Percentiles rank a stretch among this genome's conserved stretches.
phyloP scores from a whole-genome alignment of 306 rosid species.

The Comarum palustre region DNA sequence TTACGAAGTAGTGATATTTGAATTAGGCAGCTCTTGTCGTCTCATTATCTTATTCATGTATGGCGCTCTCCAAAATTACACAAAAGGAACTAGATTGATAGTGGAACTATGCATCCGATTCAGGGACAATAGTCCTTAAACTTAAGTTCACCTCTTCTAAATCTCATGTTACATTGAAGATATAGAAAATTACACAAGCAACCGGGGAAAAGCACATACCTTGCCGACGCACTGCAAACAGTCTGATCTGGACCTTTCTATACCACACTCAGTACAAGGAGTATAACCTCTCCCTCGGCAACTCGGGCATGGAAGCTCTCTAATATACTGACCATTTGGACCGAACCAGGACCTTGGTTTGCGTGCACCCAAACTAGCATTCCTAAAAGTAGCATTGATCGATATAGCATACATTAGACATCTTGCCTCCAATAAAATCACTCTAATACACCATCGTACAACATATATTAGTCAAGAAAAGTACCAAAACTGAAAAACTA shows the following conservation, averaged over 20 bases:
- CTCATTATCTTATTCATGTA: not conserved
- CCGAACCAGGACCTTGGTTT: conserved; percentile 85
- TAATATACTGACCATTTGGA: conserved; percentile 85
- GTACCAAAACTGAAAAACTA: too few relatives aligned
- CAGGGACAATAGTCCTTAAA: not conserved
- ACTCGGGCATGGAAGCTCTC: conserved; percentile 92
- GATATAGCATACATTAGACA: not conserved
- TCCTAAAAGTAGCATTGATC: conserved; percentile 39
- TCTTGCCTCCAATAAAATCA: too few relatives aligned
- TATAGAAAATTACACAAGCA: not conserved
- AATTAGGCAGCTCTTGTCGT: not conserved
- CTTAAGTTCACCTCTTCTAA: not conserved
- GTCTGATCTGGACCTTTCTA: conserved; percentile 82
- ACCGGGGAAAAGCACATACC: conserved; percentile 39
- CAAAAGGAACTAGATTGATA: not conserved
- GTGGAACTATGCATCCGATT: not conserved
- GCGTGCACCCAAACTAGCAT: conserved; percentile 37
- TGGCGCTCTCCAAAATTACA: not conserved
- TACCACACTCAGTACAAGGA: conserved; percentile 85
- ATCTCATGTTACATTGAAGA: not conserved
- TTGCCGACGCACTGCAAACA: conserved; percentile 78
- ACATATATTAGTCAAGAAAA: not conserved
- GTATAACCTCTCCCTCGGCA: conserved; percentile 94
- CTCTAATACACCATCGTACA: not conserved
- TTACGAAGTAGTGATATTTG: not conserved